A percentile compares a stretch with the other conserved stretches of the same genome.
These are phyloP conservation scores for Zygosaccharomyces kombuchaensis DNA, from an alignment of 805 yeast genomes.

Conservation along the genomic window DNA sequence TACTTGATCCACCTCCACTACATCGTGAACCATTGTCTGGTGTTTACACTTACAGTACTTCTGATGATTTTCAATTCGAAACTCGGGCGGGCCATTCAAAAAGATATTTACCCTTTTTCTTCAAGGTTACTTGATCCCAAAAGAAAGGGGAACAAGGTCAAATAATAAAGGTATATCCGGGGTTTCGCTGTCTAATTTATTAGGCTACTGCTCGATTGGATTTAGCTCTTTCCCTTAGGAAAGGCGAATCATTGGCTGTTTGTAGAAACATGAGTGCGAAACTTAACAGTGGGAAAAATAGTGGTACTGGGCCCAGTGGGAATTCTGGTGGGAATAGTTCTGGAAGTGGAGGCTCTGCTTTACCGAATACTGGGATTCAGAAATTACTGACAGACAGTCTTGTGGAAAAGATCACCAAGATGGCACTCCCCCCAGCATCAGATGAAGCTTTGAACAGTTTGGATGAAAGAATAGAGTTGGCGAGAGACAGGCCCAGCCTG, in stretches of 20 bases:
- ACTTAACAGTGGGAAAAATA: constrained; percentile 2
- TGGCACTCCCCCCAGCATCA: constrained; percentile 66
- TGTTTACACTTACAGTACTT: not conserved
- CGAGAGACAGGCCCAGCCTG: constrained; percentile 61
- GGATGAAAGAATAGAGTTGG: constrained; percentile 53
- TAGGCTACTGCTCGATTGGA: not conserved
- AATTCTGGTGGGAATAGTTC: constrained; percentile 4
- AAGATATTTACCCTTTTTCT: not conserved
- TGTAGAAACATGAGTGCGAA: constrained; percentile 6
- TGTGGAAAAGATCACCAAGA: constrained; percentile 63
- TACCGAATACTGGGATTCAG: constrained; percentile 23
- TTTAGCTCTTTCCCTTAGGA: not conserved
- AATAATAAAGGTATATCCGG: constrained; percentile 6
- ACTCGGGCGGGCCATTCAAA: not conserved
- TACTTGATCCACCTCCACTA: constrained; percentile 11
- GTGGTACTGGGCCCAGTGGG: constrained; percentile 1
- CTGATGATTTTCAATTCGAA: not conserved
- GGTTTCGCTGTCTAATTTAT: not conserved
- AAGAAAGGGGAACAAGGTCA: not conserved
- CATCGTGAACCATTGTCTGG: constrained; percentile 7
- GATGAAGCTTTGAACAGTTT: constrained; percentile 43
- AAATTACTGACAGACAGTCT: constrained; percentile 58
- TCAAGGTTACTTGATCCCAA: not conserved
- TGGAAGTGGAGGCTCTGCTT: constrained; percentile 4
- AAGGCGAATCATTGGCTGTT: not conserved